A percentile compares a stretch with the other conserved stretches of the same genome.
phyloP scores from a whole-genome alignment of 306 rosid species.

The Quercus aquifolioides region DNA sequence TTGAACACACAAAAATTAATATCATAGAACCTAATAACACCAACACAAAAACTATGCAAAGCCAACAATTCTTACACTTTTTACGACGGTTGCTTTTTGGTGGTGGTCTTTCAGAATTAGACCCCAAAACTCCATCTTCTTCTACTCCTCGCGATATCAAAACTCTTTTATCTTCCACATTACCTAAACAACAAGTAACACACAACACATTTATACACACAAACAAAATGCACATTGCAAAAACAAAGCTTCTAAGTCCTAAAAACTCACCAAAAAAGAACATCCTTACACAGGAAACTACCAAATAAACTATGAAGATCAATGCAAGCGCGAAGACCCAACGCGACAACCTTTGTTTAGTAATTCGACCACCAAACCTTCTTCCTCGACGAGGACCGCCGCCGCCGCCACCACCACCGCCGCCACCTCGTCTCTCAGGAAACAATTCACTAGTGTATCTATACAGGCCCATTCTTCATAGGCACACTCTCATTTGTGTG shows the following conservation, averaged over 20 bases:
- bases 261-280: slow-evolving; percentile 52
- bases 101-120: slow-evolving; percentile 30
- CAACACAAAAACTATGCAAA: slow-evolving; percentile 14
- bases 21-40: not conserved
- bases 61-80: slow-evolving; percentile 48
- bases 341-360: slow-evolving; percentile 42
- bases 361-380: slow-evolving; percentile 60
- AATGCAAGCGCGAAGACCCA: slow-evolving; percentile 47
- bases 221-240: not conserved
- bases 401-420: slow-evolving; percentile 35
- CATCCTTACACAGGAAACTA: slow-evolving; percentile 55
- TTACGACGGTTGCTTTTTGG: slow-evolving; percentile 59
- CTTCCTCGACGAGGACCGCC: slow-evolving; percentile 56
- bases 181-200: slow-evolving; percentile 34
- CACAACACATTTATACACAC: not conserved
- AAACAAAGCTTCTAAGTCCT: not conserved
- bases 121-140: slow-evolving; percentile 20
- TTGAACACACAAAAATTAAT: not conserved
- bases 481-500: slow-evolving; percentile 34
- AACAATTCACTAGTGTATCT: slow-evolving; percentile 45
- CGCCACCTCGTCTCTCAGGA: slow-evolving; percentile 50
- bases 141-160: slow-evolving; percentile 5
- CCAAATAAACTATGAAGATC: slow-evolving; percentile 42
- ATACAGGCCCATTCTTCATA: slow-evolving; percentile 39
- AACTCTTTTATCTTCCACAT: slow-evolving; percentile 33